phyloP scores from a whole-genome alignment of 768 basidiomycete genomes.

The Lactifluus pinguis region DNA sequence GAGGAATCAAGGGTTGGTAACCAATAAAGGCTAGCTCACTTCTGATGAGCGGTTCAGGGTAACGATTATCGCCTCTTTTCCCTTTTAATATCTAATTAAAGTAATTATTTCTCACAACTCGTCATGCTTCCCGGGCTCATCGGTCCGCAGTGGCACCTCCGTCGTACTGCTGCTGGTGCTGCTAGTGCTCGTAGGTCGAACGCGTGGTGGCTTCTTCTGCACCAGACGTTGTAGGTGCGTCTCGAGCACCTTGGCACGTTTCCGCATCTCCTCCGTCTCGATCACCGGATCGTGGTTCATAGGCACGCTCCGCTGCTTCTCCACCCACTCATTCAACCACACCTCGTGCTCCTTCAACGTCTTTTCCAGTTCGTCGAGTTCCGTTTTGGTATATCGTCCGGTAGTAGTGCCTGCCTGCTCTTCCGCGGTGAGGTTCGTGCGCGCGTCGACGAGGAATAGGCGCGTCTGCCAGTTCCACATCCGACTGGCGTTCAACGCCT shows the following conservation, averaged over 20 bases:
- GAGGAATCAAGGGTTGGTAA: neutral
- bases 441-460: slow-evolving; percentile 79
- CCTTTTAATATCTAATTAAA: neutral
- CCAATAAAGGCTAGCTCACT: neutral
- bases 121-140: slow-evolving; percentile 5
- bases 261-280: slow-evolving; percentile 77
- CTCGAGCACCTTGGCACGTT: slow-evolving; percentile 73
- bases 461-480: slow-evolving; percentile 84
- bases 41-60: neutral
- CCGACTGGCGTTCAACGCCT: slow-evolving; percentile 71
- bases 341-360: slow-evolving; percentile 68
- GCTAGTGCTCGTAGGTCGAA: slow-evolving; percentile 41
- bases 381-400: slow-evolving; percentile 80
- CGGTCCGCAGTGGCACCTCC: slow-evolving; percentile 13
- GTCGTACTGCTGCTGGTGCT: slow-evolving; percentile 24
- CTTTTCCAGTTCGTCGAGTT: slow-evolving; percentile 71
- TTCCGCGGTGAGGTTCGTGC: slow-evolving; percentile 62
- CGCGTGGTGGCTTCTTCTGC: slow-evolving; percentile 60
- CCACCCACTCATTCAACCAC: slow-evolving; percentile 78
- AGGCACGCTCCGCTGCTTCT: slow-evolving; percentile 70
- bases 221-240: slow-evolving; percentile 57
- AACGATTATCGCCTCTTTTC: neutral
- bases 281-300: slow-evolving; percentile 80
- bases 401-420: slow-evolving; percentile 46
- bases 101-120: slow-evolving; percentile 10